Evolutionary conservation across 129 eudicot genomes (phyloP).

Genomic region (Helichrysum umbraculigerum): DNA sequence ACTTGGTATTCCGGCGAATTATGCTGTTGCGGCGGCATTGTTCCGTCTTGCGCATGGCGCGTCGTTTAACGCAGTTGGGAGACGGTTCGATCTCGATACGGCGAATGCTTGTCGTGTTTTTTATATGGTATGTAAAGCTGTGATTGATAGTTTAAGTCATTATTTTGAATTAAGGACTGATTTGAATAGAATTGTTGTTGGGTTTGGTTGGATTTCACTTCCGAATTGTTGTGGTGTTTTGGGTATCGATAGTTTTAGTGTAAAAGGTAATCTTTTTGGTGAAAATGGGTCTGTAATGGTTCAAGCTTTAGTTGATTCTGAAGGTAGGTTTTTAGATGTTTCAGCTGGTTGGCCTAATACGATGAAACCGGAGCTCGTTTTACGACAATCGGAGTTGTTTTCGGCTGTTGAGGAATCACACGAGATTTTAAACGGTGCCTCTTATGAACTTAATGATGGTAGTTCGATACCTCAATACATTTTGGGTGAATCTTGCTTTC

Average conservation of each 20-base stretch:
- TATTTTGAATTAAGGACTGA: constrained; percentile 66
- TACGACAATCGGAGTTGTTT: constrained; percentile 61
- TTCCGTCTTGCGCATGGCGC: constrained; percentile 72
- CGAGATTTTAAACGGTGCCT: constrained; percentile 59
- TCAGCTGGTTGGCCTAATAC: constrained; percentile 94
- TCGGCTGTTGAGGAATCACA: constrained; percentile 62
- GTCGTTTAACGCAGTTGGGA: constrained; percentile 45
- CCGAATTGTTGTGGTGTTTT: constrained; percentile 91
- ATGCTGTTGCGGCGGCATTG: constrained; percentile 68
- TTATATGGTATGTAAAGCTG: constrained; percentile 66
- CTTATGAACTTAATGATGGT: constrained; percentile 58
- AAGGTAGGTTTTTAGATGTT: constrained; percentile 85
- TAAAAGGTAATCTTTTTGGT: constrained; percentile 55
- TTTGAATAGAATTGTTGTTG: constrained; percentile 57
- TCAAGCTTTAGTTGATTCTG: constrained; percentile 84
- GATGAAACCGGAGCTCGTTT: constrained; percentile 47
- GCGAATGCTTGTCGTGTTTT: constrained; percentile 61
- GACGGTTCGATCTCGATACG: constrained; percentile 57
- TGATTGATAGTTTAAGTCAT: constrained; percentile 63
- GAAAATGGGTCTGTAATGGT: constrained; percentile 68
- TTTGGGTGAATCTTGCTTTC: constrained; percentile 78
- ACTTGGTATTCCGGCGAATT: constrained; percentile 45
- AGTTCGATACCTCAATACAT: constrained; percentile 64
- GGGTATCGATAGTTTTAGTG: constrained; percentile 60
- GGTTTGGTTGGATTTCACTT: constrained; percentile 79